Conservation (phyloP, 305 asterid species). For the Solanum chacoense region DNA sequence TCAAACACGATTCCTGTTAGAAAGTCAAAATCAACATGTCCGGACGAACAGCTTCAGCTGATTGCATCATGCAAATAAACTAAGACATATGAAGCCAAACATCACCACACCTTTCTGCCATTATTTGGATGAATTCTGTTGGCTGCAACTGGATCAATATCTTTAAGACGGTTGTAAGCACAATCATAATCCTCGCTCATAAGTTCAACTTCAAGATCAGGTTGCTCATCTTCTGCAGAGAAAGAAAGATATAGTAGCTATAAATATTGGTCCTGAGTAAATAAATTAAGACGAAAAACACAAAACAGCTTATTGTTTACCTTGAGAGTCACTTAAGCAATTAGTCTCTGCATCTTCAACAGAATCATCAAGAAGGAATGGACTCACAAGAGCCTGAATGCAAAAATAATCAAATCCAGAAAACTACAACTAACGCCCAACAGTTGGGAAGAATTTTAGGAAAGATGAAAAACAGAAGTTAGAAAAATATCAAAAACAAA, state of each 20-base stretch:
- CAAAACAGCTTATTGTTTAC: conserved; percentile 20
- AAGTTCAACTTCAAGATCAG: conserved; percentile 24
- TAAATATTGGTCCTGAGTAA: conserved; percentile 1
- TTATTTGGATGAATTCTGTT: conserved; percentile 91
- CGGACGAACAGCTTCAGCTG: not conserved
- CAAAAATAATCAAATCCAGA: not conserved
- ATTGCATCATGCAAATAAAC: not conserved
- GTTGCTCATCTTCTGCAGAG: conserved; percentile 36
- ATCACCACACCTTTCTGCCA: conserved; percentile 61
- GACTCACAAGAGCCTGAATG: conserved; percentile 84
- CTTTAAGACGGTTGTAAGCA: conserved; percentile 46
- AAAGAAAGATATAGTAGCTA: not conserved
- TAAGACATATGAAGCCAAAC: not conserved
- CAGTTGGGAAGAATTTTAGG: not conserved
- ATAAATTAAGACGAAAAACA: not conserved
- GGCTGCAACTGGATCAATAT: conserved; percentile 83
- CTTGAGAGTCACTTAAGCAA: conserved; percentile 33
- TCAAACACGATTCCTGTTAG: not conserved
- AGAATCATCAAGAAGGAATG: conserved; percentile 62
- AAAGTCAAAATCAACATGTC: not conserved
- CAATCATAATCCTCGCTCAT: conserved; percentile 21
- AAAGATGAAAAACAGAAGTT: not conserved
- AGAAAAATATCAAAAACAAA: not conserved
- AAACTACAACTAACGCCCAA: not conserved
- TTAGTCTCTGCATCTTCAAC: conserved; percentile 41